These are phyloP conservation scores for Begonia peltatifolia DNA, from an alignment of 306 rosid genomes.

Conservation along the genomic window DNA sequence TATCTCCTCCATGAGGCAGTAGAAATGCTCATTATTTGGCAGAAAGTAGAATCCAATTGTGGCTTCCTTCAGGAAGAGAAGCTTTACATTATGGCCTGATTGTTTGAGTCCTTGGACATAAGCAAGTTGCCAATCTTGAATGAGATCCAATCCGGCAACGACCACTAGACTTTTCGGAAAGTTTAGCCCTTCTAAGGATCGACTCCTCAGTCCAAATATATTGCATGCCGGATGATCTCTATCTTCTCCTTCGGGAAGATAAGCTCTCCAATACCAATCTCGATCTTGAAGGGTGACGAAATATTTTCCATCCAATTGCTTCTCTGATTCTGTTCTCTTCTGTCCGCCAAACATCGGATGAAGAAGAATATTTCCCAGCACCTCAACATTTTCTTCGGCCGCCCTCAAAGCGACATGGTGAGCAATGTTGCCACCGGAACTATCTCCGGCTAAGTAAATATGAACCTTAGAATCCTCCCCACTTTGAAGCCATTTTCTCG, in stretches of 20 bases:
- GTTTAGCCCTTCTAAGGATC: conserved; percentile 28
- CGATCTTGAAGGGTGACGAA: conserved; percentile 61
- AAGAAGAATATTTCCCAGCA: conserved; percentile 61
- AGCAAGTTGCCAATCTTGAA: conserved; percentile 86
- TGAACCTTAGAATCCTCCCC: conserved; percentile 55
- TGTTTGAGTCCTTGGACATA: conserved; percentile 62
- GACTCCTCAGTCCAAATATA: conserved; percentile 66
- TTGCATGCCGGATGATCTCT: conserved; percentile 81
- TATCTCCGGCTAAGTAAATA: conserved; percentile 70
- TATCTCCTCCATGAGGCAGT: conserved; percentile 68
- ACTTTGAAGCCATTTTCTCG: conserved; percentile 70
- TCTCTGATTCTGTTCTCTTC: conserved; percentile 58
- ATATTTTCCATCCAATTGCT: conserved; percentile 62
- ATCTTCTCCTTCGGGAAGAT: conserved; percentile 78
- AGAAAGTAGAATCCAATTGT: conserved; percentile 75
- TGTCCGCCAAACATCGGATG: conserved; percentile 80
- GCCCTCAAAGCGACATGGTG: conserved; percentile 69
- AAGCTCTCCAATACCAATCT: conserved; percentile 96
- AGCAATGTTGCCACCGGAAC: conserved; percentile 84
- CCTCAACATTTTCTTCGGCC: conserved; percentile 43
- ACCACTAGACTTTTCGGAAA: conserved; percentile 83
- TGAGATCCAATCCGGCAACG: conserved; percentile 79
- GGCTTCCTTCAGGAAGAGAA: conserved; percentile 58
- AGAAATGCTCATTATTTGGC: conserved; percentile 71
- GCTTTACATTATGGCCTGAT: conserved; percentile 45